Conservation (phyloP, 1,139 yeast species). For the Debaryomycetaceae sp. region DNA sequence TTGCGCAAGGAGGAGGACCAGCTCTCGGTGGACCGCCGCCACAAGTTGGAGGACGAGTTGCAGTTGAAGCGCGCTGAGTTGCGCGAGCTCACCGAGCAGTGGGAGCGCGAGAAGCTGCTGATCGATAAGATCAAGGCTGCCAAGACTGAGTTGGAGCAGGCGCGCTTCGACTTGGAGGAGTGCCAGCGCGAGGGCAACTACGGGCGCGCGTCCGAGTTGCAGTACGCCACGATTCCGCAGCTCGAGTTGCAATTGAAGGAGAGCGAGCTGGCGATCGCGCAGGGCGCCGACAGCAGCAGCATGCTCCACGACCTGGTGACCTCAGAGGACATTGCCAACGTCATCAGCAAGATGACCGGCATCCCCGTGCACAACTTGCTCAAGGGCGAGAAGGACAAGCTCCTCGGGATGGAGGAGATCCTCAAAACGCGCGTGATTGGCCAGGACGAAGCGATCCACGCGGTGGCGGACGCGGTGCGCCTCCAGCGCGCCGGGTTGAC, state of each 20-base stretch:
- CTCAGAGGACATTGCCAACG: slow-evolving; percentile 88
- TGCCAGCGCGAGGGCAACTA: slow-evolving; percentile 83
- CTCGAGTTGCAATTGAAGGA: slow-evolving; percentile 56
- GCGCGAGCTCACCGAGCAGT: slow-evolving; percentile 64
- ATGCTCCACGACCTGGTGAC: slow-evolving; percentile 90
- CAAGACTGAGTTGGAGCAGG: slow-evolving; percentile 78
- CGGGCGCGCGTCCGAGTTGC: slow-evolving; percentile 83
- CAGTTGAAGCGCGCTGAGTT: slow-evolving; percentile 60
- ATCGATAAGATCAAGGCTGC: slow-evolving; percentile 75
- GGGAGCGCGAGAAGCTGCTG: slow-evolving; percentile 79
- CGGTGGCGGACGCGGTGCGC: slow-evolving; percentile 91
- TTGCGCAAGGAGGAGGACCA: slow-evolving; percentile 89
- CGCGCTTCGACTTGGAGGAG: slow-evolving; percentile 75
- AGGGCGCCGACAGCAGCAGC: slow-evolving; percentile 15
- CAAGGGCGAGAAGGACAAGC: slow-evolving; percentile 91
- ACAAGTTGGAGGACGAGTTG: slow-evolving; percentile 61
- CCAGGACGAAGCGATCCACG: slow-evolving; percentile 89
- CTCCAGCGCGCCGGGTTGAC: slow-evolving; percentile 95
- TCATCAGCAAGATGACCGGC: slow-evolving; percentile 91
- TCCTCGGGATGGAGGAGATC: slow-evolving; percentile 80
- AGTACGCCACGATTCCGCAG: slow-evolving; percentile 80
- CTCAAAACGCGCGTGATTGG: slow-evolving; percentile 81
- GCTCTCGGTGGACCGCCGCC: slow-evolving; percentile 69
- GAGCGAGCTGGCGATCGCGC: slow-evolving; percentile 40
- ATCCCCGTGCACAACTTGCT: slow-evolving; percentile 88